These are phyloP conservation scores for Bruguiera hainesii DNA, from an alignment of 441 rosid genomes.

Conservation along the genomic window DNA sequence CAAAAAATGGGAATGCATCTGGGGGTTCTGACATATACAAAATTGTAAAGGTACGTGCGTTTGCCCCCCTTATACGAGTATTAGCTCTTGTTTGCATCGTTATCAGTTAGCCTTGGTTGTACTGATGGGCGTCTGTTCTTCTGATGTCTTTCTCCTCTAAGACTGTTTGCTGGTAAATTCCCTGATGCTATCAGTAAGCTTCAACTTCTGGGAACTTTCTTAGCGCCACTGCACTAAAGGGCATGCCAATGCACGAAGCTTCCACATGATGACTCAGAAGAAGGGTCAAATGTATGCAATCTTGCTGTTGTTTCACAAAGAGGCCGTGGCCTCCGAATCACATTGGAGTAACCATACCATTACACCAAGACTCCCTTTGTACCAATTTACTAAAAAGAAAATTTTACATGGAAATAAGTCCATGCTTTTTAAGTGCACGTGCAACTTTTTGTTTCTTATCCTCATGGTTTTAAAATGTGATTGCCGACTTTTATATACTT, in stretches of 20 bases:
- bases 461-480: background rate
- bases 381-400: conserved; percentile 13
- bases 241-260: too few species aligned
- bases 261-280: too few species aligned
- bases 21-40: conserved; percentile 90
- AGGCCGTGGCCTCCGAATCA: too few species aligned
- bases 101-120: background rate
- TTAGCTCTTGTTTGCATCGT: background rate
- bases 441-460: background rate
- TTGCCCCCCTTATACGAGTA: conserved; percentile 12
- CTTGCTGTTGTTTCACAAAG: too few species aligned
- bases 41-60: conserved; percentile 69
- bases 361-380: too few species aligned
- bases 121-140: background rate
- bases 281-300: too few species aligned
- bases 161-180: background rate
- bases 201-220: background rate
- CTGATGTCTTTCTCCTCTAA: background rate
- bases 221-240: conserved; percentile 10
- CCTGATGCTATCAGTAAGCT: background rate
- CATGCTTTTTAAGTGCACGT: background rate
- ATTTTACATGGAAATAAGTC: background rate
- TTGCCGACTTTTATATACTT: too few species aligned
- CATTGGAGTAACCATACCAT: too few species aligned
- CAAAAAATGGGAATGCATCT: conserved; percentile 64